Evolutionary conservation across 768 basidiomycete species (phyloP), one percentile per base, ranked within the genome.

Genomic region (Leucosporidium yakuticum): DNA sequence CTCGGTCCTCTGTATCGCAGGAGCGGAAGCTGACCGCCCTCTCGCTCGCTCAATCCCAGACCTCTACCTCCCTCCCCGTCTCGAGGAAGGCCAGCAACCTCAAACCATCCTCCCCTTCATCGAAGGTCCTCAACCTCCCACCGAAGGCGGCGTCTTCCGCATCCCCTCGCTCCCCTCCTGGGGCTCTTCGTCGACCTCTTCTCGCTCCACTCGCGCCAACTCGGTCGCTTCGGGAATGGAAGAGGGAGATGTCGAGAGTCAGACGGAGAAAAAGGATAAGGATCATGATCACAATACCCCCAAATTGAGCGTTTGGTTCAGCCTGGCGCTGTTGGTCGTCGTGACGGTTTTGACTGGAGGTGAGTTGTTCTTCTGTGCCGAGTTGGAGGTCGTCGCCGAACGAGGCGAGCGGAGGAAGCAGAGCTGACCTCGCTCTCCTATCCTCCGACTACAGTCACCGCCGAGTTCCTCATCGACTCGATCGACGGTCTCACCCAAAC

Each of bases 401-500:
- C n/a, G n/a, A n/a, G n/a, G n/a, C n/a, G n/a, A n/a, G n/a, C n/a
- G n/a, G n/a, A n/a, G n/a, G n/a, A n/a, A n/a, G 31, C 27, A 51
- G 39, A 44, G 39, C 39, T 44, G 39, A 44, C 14, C 29, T 50
- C 32, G n/a, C 27, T 36, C 60, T 53, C 39, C 57, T 15, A 48
- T 67, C 39, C 50, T 66, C 55, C 32, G n/a, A n/a, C 50, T 29
- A 9, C 6, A 12, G 39, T 88, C 65, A 86, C 83, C 9, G 87
- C 87, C 15, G 87, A 83, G 73, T 81, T 77, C 79, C 83, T 97
- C 7, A 90, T 97, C 6, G 85, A 84, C 74, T 90, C 90, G 5
- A 94, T 76, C 71, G 80, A 84, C 69, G 90, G 90, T 19, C 76
- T 97, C 48, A 88, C 89, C 0, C 74, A 73, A 0, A 74, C 74